Evolutionary conservation across 768 basidiomycete species (phyloP).

Genomic region (Saitozyma sp.): DNA sequence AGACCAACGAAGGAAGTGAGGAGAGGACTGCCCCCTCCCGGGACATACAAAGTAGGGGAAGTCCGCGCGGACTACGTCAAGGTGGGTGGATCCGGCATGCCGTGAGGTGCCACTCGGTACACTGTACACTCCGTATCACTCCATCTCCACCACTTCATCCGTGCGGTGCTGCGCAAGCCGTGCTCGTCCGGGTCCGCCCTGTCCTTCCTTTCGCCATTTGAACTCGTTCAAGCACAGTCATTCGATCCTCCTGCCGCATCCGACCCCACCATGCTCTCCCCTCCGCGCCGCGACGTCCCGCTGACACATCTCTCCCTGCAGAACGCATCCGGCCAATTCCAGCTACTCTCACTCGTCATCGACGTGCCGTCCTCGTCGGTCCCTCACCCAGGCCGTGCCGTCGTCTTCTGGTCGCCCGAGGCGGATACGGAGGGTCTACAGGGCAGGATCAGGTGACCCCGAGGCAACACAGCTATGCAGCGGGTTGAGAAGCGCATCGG

Average conservation of each 20-base stretch:
- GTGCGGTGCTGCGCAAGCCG: too few species aligned
- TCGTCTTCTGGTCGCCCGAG: conserved; percentile 45
- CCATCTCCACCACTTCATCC: not conserved
- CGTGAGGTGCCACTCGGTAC: not conserved
- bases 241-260: too few species aligned
- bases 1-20: conserved; percentile 1
- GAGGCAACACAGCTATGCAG: not conserved
- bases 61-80: conserved; percentile 51
- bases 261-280: too few species aligned
- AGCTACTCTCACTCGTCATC: conserved; percentile 45
- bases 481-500: too few species aligned
- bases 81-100: conserved; percentile 24
- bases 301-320: conserved; percentile 3
- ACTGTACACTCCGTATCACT: not conserved
- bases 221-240: too few species aligned
- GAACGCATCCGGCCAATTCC: conserved; percentile 45
- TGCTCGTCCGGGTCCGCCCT: too few species aligned
- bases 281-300: too few species aligned
- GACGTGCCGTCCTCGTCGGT: conserved; percentile 45
- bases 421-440: conserved; percentile 44
- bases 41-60: conserved; percentile 50
- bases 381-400: conserved; percentile 40
- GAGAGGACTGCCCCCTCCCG: conserved; percentile 43
- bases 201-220: too few species aligned
- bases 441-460: conserved; percentile 19